phyloP scores from a whole-genome alignment of 2,329 filamentous ascomycete species.

The Stemphylium vesicarium region DNA sequence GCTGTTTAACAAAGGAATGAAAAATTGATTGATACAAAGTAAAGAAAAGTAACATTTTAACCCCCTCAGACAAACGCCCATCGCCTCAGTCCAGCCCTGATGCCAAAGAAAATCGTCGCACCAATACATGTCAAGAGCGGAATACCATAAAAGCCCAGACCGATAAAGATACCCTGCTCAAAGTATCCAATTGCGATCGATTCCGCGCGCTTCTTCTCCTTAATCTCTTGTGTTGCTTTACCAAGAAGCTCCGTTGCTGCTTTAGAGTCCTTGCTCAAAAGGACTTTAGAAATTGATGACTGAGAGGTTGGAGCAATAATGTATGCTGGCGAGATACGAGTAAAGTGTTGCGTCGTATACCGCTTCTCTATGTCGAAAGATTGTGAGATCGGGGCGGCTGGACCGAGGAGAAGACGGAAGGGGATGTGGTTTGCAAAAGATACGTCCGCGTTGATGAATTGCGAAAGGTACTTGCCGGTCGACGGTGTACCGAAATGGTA shows the following conservation, averaged over 20 bases:
- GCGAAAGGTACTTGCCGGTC: conserved; percentile 65
- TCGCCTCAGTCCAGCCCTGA: conserved; percentile 32
- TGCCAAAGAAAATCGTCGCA: conserved; percentile 33
- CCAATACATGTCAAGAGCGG: conserved; percentile 40
- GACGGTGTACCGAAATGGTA: conserved; percentile 61
- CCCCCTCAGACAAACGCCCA: conserved; percentile 18
- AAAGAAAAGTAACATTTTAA: background rate
- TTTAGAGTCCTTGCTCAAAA: conserved; percentile 18
- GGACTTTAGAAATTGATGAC: conserved; percentile 24
- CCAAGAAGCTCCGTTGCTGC: conserved; percentile 20
- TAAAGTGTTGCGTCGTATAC: conserved; percentile 31
- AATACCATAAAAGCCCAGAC: conserved; percentile 43
- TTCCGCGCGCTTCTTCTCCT: conserved; percentile 43
- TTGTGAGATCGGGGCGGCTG: conserved; percentile 25
- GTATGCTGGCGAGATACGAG: conserved; percentile 23
- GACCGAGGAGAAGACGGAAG: conserved; percentile 56
- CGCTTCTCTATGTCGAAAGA: conserved; percentile 24
- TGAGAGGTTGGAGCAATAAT: conserved; percentile 19
- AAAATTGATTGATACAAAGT: background rate
- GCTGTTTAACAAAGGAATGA: too few species aligned
- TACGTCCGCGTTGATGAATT: conserved; percentile 60
- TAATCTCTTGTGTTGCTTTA: conserved; percentile 33
- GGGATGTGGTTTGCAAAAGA: conserved; percentile 66
- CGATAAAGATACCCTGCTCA: conserved; percentile 44
- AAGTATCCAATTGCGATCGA: conserved; percentile 40